Base-by-base conservation (phyloP, 345 rosid species). In the Salix viminalis region DNA sequence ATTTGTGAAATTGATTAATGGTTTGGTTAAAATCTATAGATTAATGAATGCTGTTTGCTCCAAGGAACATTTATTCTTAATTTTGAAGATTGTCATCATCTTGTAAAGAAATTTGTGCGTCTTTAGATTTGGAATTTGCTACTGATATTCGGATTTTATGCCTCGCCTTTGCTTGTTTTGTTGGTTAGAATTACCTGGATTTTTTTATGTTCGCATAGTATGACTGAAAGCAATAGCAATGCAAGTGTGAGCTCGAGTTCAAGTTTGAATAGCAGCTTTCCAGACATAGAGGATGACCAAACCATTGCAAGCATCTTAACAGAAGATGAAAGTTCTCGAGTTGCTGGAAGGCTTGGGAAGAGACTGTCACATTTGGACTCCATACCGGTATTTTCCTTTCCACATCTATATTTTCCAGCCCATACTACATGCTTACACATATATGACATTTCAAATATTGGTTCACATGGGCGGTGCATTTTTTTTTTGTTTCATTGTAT, bases 291-390 rank as follows among this genome's bases (percentile, higher is more conserved):
- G 21, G 97, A 92, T 82, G 97, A 94, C 75, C 95, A 84, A 16
- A 87, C 91, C 75, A 89, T 94, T 82, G 98, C 97, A 26, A 83
- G 80, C 75, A 82, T 94, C 73, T 82, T 92, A 82, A 92, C 95
- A 0, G 87, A 86, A 81, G 97, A 88, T 34, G 95, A 88, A 79
- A 85, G 79, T 24, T 83, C 88, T 6, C 80, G 61, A 65, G 71
- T 74, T 46, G 88, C 83, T 11, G 85, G 85, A 30, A 82, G 8
- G 86, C 98, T 94, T 76, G 95, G 92, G 69, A 94, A 86, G 87
- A 86, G 95, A 75, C 87, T 94, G 34, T 92, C 95, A 65, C 98
- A 94, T 85, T 80, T 94, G 78, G 97, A 88, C 83, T 94, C 98
- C 70, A 89, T 94, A 76, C 97, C 97, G 5, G 98, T 94, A 86